Evolutionary conservation across 495 filamentous ascomycete species (phyloP), one percentile per base, ranked within the genome.

Genomic region (Penicillium lagena): DNA sequence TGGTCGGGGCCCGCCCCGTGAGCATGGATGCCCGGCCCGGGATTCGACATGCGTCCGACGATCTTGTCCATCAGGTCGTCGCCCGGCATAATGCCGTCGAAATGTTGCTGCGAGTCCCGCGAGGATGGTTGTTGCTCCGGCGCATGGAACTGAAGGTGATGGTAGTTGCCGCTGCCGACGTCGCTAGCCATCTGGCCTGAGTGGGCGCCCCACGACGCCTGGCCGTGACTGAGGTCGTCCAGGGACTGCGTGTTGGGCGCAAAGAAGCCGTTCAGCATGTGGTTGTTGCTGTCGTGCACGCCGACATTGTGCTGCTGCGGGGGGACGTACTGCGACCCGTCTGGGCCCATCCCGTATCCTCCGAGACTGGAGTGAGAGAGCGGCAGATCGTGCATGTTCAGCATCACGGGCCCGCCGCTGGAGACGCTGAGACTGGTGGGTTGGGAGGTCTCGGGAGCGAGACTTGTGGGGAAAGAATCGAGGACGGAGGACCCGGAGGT

Each of bases 1-100:
- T 67, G 63, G 38, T 67, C 65, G 37, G 59, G 63, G 43, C 63
- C 65, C 29, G 59, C 62, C 58, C 66, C 64, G 22, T 22, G 22
- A 22, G 22, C 22, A 47, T 70, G 64, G 56, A 71, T 68, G 43
- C 50, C 50, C 17, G 59, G 48, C 37, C 59, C 65, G 22, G 22
- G 22, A 30, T 57, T 62, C 35, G 66, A 55, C 40, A 71, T 62
- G 12, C 60, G 62, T 22, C 67, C 61, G 30, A 71, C 66, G 14
- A 70, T 40, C 50, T 68, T 72, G 36, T 66, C 62, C 50, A 70
- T 63, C 40, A 72, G 54, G 43, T 71, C 66, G 12, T 71, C 68
- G 1, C 60, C 49, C n/a, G 63, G 54, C 46, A 68, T 38, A 8
- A 70, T 44, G 4, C 58, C 59, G 37, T 72, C 67, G 22, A 71